These are phyloP conservation scores for Onygena corvina DNA, from an alignment of 2,329 filamentous ascomycete genomes.

Conservation along the genomic window DNA sequence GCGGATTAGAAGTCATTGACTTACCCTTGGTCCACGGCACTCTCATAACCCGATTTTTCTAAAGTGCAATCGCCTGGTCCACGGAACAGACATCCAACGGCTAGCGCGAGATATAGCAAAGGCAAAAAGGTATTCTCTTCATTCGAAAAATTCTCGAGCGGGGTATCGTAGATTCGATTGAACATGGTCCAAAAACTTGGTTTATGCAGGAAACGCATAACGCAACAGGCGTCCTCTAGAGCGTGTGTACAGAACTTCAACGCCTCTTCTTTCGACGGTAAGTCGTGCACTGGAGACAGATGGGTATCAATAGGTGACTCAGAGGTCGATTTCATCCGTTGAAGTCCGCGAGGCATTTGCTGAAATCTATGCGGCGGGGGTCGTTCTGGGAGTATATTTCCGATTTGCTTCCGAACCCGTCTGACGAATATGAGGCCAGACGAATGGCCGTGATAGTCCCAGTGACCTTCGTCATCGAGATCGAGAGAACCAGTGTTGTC, in stretches of 20 bases:
- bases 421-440: conserved; percentile 82
- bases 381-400: conserved; percentile 52
- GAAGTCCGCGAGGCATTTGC: conserved; percentile 48
- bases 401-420: conserved; percentile 77
- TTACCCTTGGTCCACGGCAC: conserved; percentile 46
- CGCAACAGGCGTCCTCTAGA: conserved; percentile 49
- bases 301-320: conserved; percentile 52
- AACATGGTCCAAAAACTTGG: conserved; percentile 69
- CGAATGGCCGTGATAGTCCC: conserved; percentile 90
- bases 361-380: conserved; percentile 39
- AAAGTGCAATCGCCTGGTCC: conserved; percentile 43
- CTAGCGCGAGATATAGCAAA: conserved; percentile 57
- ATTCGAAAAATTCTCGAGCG: conserved; percentile 49
- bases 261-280: conserved; percentile 54
- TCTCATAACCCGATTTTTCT: conserved; percentile 37
- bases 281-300: conserved; percentile 46
- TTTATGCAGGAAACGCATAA: conserved; percentile 64
- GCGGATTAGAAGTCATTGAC: conserved; percentile 15
- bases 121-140: conserved; percentile 59
- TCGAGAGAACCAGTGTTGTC: conserved; percentile 83
- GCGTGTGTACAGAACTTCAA: conserved; percentile 47
- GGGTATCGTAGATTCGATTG: conserved; percentile 62
- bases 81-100: conserved; percentile 61
- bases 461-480: conserved; percentile 78
- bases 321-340: conserved; percentile 54